phyloP scores from a whole-genome alignment of 1,139 yeast genomes.

The Suhomyces bolitotheri region DNA sequence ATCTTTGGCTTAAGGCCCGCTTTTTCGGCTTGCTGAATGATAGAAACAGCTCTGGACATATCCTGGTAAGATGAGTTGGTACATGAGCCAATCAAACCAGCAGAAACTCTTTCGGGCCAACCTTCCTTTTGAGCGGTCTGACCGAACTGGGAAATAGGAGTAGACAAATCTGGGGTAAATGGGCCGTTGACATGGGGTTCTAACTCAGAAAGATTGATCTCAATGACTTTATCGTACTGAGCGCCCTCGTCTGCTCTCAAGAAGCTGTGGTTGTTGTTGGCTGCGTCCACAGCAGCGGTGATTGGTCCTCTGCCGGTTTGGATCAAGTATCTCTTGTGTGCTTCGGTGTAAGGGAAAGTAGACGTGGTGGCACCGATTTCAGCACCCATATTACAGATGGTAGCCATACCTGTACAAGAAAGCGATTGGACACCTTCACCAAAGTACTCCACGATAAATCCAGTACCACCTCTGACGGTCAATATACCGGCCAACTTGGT shows the following conservation, averaged over 20 bases:
- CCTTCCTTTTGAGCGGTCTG: conserved; percentile 60
- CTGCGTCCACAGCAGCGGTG: conserved; percentile 74
- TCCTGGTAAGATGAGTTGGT: conserved; percentile 97
- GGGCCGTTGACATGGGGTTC: conserved; percentile 96
- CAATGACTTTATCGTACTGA: conserved; percentile 79
- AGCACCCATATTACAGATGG: conserved; percentile 99
- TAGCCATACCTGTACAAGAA: conserved; percentile 98
- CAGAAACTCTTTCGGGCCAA: conserved; percentile 83
- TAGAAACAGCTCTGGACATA: conserved; percentile 90
- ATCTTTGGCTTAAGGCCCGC: conserved; percentile 90
- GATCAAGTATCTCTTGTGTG: conserved; percentile 75
- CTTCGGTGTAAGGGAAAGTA: conserved; percentile 90
- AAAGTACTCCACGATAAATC: conserved; percentile 89
- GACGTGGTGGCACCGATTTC: conserved; percentile 99
- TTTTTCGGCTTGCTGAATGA: conserved; percentile 78
- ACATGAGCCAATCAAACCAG: conserved; percentile 96
- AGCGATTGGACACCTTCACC: conserved; percentile 88
- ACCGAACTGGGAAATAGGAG: conserved; percentile 76
- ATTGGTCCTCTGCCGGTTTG: conserved; percentile 83
- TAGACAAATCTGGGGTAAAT: conserved; percentile 90
- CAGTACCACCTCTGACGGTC: conserved; percentile 98
- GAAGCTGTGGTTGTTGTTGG: conserved; percentile 59
- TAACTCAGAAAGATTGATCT: conserved; percentile 68
- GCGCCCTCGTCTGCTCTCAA: conserved; percentile 80
- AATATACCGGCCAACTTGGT: conserved; percentile 84